Evolutionary conservation across 768 basidiomycete genomes (phyloP).

Genomic region (Boletus rubescentipes): DNA sequence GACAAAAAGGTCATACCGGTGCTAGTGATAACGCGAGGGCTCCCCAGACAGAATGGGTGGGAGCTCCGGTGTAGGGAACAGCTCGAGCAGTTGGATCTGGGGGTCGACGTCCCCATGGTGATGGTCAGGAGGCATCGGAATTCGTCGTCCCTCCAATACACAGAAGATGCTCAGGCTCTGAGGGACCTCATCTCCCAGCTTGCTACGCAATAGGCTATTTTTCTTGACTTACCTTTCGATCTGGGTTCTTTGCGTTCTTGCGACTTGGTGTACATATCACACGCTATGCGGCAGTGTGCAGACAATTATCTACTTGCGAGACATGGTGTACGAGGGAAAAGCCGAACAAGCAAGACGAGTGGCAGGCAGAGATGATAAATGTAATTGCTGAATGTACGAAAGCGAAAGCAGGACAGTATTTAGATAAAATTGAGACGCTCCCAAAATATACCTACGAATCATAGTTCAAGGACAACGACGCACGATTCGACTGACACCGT

Average conservation of each 20-base stretch:
- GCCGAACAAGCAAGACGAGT: not conserved
- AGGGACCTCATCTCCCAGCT: conserved; percentile 9
- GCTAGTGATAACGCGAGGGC: conserved; percentile 22
- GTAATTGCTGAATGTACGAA: not conserved
- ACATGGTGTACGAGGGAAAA: not conserved
- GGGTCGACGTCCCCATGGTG: conserved; percentile 1
- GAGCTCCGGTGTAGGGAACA: conserved; percentile 12
- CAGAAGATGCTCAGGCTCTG: conserved; percentile 17
- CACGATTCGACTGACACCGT: too few relatives aligned
- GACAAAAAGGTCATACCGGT: conserved; percentile 17
- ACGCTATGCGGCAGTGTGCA: not conserved
- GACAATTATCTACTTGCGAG: not conserved
- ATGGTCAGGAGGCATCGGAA: conserved; percentile 13
- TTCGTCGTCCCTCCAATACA: conserved; percentile 9
- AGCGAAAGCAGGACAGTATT: not conserved
- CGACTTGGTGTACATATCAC: not conserved
- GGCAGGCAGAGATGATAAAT: not conserved
- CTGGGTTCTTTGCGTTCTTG: too few relatives aligned
- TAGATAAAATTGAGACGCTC: not conserved
- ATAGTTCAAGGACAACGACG: too few relatives aligned
- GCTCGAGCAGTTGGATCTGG: conserved; percentile 20
- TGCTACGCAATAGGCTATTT: too few relatives aligned
- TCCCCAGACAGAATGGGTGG: conserved; percentile 1
- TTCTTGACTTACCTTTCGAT: too few relatives aligned
- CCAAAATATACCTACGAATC: too few relatives aligned